Conservation (phyloP, 2,329 filamentous ascomycete species). For the Venturiaceae sp. region DNA sequence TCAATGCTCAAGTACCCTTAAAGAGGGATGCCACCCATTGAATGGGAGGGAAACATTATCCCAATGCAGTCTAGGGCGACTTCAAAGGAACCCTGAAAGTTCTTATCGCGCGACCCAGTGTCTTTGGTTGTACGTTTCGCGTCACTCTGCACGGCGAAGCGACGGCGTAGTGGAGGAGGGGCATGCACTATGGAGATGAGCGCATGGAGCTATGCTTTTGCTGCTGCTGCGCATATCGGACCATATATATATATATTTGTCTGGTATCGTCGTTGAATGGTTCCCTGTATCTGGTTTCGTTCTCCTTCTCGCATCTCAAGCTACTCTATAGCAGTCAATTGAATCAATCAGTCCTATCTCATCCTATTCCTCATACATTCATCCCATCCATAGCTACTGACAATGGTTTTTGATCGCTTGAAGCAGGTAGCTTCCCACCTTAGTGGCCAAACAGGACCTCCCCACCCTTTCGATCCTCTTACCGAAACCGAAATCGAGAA, state of each 20-base stretch:
- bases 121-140: neutral
- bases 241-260: neutral
- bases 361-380: neutral
- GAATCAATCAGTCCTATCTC: neutral
- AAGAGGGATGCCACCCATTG: neutral
- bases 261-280: neutral
- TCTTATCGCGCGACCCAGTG: too few species aligned
- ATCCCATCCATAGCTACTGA: neutral
- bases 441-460: slow-evolving; percentile 41
- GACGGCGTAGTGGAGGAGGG: neutral
- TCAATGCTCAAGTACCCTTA: neutral
- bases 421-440: slow-evolving; percentile 55
- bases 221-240: neutral
- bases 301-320: neutral
- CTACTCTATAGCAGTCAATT: neutral
- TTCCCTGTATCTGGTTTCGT: neutral
- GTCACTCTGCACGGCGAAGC: neutral
- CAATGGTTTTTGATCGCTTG: slow-evolving; percentile 48
- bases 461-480: slow-evolving; percentile 73
- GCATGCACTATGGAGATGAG: neutral
- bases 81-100: too few species aligned
- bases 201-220: neutral
- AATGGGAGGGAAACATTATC: too few species aligned
- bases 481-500: slow-evolving; percentile 61
- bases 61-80: too few species aligned